Conservation (phyloP, 148 eudicot genomes). For the Cornus florida region DNA sequence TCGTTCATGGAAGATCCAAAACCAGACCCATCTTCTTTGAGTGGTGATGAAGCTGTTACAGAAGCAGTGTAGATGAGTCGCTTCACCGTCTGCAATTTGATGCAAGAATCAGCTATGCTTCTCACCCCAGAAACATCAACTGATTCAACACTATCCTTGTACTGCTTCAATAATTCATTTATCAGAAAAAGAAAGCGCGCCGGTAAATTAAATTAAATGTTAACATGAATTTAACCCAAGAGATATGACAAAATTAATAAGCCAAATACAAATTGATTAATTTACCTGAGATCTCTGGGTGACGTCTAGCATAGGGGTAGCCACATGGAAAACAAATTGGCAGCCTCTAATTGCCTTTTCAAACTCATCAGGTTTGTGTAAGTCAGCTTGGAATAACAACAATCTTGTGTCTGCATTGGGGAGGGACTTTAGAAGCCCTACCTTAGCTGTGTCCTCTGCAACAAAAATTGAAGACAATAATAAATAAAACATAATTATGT, state of each 20-base stretch:
- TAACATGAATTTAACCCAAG: too few relatives aligned
- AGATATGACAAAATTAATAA: neutral
- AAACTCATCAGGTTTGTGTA: neutral
- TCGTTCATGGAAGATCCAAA: neutral
- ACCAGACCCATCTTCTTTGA: constrained; percentile 6
- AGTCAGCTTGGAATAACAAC: constrained; percentile 6
- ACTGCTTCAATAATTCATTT: constrained; percentile 17
- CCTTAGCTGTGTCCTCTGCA: constrained; percentile 25
- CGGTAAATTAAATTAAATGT: too few relatives aligned
- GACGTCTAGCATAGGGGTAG: neutral
- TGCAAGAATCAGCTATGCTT: constrained; percentile 39
- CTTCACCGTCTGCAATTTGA: constrained; percentile 36
- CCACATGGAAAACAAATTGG: neutral
- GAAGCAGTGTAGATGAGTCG: constrained; percentile 33
- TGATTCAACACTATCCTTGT: constrained; percentile 35
- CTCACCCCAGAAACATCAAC: constrained; percentile 40
- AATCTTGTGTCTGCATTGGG: constrained; percentile 6
- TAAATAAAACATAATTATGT: neutral
- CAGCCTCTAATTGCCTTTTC: neutral
- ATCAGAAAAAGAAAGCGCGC: too few relatives aligned
- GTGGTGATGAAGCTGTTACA: constrained; percentile 30
- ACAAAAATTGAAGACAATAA: neutral
- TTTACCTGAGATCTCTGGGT: neutral
- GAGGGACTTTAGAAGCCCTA: constrained; percentile 19
- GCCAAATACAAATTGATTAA: neutral